phyloP scores from a whole-genome alignment of 2,329 filamentous ascomycete genomes.

The Allantophomopsis lycopodina region DNA sequence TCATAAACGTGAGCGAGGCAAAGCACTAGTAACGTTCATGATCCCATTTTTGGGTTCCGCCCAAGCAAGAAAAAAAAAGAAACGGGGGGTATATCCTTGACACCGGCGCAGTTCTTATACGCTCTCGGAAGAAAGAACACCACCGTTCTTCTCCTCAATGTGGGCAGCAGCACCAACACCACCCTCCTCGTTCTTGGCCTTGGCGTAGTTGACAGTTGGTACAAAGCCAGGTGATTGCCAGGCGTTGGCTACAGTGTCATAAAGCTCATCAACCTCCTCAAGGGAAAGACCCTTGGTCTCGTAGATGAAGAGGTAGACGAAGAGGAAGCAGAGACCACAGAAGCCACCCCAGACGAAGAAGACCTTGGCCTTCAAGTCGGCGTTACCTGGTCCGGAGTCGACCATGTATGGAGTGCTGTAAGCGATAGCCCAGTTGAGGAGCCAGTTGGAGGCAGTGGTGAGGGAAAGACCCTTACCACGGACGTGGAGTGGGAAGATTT shows the following conservation, averaged over 20 bases:
- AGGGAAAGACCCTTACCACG: slow-evolving; percentile 77
- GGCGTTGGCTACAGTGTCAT: slow-evolving; percentile 43
- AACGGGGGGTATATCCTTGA: no score
- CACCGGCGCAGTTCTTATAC: no score
- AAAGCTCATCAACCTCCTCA: slow-evolving; percentile 64
- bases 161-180: no score
- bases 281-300: slow-evolving; percentile 64
- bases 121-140: no score
- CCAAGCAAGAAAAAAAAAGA: no score
- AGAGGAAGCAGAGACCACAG: slow-evolving; percentile 38
- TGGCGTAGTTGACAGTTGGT: slow-evolving; percentile 10
- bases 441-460: slow-evolving; percentile 82
- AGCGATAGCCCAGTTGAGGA: slow-evolving; percentile 68
- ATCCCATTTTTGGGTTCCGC: no score
- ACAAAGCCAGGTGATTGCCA: slow-evolving; percentile 36
- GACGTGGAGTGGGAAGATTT: slow-evolving; percentile 83
- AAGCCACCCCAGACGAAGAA: slow-evolving; percentile 49
- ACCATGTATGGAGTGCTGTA: slow-evolving; percentile 66
- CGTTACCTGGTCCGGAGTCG: slow-evolving; percentile 34
- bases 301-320: slow-evolving; percentile 46
- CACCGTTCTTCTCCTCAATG: no score
- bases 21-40: no score
- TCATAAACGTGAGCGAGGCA: no score
- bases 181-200: no score
- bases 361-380: slow-evolving; percentile 13